Evolutionary conservation across 306 rosid species (phyloP), one percentile per base, ranked within the genome.

Genomic region (Medicago arabica): DNA sequence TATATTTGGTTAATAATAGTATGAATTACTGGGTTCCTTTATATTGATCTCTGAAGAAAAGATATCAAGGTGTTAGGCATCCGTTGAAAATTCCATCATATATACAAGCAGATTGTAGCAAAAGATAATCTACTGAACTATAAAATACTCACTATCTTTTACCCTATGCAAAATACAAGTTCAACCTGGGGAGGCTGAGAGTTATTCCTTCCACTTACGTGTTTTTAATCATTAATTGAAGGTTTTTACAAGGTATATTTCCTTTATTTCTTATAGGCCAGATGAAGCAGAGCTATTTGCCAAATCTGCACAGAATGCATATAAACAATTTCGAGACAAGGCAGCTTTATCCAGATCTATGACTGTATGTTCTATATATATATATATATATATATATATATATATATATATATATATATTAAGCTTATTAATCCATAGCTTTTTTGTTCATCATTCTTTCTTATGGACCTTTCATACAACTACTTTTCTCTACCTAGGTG

Each of bases 241-340:
- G 4, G 47, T 17, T 6, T 79, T 57, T 65, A 39, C 25, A 7
- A 21, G 72, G 21, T 60, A 5, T 50, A 31, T 46, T 16, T 70
- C 18, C 9, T 44, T 31, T 21, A 12, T 44, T 63, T 75, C 36
- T 19, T 76, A 36, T 88, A 94, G 97, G 67, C 89, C 93, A 15
- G 97, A 95, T 9, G 98, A 95, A 85, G 98, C 96, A 41, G 96
- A 89, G 81, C 83, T 94, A 70, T 92, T 94, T 81, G 88, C 98
- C 58, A 87, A 89, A 76, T 88, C 88, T 65, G 93, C 97, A 12
- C 90, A 70, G 81, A 79, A 89, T 78, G 83, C 94, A 64, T 94
- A 90, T 83, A 81, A 71, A 70, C 97, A 88, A 83, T 94, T 92
- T 71, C 89, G 96, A 58, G 95, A 94, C 84, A 94, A 90, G 85